phyloP scores from a whole-genome alignment of 441 rosid genomes.

The Brassica balearica region DNA sequence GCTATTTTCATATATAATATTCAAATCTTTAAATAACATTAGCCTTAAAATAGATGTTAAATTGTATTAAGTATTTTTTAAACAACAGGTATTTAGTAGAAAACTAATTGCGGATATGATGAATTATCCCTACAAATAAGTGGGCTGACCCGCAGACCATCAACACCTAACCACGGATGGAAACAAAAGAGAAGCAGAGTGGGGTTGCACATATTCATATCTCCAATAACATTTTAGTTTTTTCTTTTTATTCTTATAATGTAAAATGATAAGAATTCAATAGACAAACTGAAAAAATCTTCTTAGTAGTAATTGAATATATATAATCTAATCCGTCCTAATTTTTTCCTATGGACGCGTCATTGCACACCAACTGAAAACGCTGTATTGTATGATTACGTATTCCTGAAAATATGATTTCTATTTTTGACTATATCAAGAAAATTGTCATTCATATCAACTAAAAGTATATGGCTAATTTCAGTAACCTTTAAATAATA shows the following conservation, averaged over 20 bases:
- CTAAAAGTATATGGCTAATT: neutral
- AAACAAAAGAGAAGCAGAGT: neutral
- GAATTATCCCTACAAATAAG: conserved; percentile 4
- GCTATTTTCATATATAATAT: neutral
- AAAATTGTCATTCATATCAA: neutral
- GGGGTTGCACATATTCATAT: conserved; percentile 1
- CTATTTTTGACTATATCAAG: neutral
- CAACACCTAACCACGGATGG: conserved; percentile 7
- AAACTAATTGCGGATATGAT: neutral
- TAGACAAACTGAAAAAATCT: neutral
- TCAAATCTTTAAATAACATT: neutral
- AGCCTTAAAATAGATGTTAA: neutral
- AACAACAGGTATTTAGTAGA: neutral
- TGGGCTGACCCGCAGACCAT: conserved; percentile 13
- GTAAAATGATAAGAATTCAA: neutral
- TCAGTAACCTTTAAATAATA: neutral
- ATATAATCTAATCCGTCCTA: neutral
- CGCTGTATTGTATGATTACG: neutral
- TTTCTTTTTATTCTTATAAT: neutral
- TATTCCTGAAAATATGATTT: neutral
- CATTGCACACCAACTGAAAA: neutral
- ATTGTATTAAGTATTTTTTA: neutral
- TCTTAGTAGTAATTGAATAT: neutral
- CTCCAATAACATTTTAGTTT: conserved; percentile 4
- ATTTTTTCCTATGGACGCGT: neutral